Conservation (phyloP, 371 early-diverging fungal genomes). For the Chytridium lagenaria region DNA sequence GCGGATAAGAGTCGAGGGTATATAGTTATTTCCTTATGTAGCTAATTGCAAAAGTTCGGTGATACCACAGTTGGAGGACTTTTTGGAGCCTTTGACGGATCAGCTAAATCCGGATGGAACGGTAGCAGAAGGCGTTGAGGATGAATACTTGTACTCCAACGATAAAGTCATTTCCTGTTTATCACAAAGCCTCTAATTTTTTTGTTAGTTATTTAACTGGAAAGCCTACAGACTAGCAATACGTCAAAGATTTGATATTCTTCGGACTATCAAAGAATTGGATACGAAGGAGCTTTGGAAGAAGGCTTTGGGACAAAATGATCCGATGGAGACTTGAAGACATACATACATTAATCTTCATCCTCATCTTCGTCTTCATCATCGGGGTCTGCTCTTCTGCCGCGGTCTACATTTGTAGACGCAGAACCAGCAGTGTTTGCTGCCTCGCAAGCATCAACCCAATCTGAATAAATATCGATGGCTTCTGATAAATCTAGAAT, state of each 20-base stretch:
- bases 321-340: too few relatives aligned
- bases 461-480: conserved; percentile 83
- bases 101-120: conserved; percentile 44
- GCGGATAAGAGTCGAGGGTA: conserved; percentile 10
- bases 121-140: conserved; percentile 44
- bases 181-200: too few relatives aligned
- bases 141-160: conserved; percentile 40
- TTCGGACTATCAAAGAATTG: conserved; percentile 29
- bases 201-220: conserved; percentile 52
- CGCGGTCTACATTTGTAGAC: neutral
- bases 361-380: conserved; percentile 13
- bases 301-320: neutral
- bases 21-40: conserved; percentile 14
- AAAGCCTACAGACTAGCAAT: conserved; percentile 42
- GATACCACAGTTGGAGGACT: conserved; percentile 25
- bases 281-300: conserved; percentile 8
- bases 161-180: too few relatives aligned
- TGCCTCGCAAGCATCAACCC: conserved; percentile 84
- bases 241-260: conserved; percentile 31
- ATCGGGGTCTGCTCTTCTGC: neutral
- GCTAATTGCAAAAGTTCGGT: neutral
- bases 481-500: conserved; percentile 74
- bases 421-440: conserved; percentile 48
- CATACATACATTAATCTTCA: neutral
- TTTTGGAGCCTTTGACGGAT: conserved; percentile 40